Evolutionary conservation across 116 monocot species (phyloP).

Genomic region (Dioscorea cayenensis): DNA sequence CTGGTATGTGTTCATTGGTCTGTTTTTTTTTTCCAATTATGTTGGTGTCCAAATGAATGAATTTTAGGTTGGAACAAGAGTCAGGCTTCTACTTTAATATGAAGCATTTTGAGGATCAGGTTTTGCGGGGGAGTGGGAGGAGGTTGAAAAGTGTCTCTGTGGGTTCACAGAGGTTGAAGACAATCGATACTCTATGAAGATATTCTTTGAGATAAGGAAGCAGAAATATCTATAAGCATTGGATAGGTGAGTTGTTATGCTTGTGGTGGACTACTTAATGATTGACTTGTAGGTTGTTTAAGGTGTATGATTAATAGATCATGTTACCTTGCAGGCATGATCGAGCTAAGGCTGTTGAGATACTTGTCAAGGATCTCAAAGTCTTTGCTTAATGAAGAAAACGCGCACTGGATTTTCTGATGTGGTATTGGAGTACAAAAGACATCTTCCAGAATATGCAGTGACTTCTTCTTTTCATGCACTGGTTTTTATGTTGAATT

Average conservation of each 20-base stretch:
- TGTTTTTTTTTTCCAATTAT: background rate
- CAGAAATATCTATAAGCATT: conserved; percentile 31
- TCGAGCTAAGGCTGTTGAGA: conserved; percentile 48
- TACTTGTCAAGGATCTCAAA: conserved; percentile 54
- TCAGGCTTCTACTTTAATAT: conserved; percentile 29
- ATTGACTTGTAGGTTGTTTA: background rate
- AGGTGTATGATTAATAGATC: background rate
- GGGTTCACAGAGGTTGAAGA: conserved; percentile 28
- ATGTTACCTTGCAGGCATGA: conserved; percentile 27
- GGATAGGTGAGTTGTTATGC: conserved; percentile 1
- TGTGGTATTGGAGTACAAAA: conserved; percentile 36
- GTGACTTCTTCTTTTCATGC: background rate
- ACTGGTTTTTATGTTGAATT: background rate
- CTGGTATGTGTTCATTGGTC: background rate
- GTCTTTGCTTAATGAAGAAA: conserved; percentile 65
- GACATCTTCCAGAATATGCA: background rate
- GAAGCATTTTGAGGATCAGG: conserved; percentile 27
- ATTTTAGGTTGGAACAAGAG: conserved; percentile 31
- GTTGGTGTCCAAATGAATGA: background rate
- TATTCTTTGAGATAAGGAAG: conserved; percentile 34
- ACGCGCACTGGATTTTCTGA: conserved; percentile 80
- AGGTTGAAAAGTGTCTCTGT: conserved; percentile 20
- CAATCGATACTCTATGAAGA: conserved; percentile 29
- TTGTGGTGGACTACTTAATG: background rate
- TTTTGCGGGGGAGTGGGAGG: conserved; percentile 33